Base-by-base conservation (phyloP, 164 flowering plant genomes). In the Piper longum region DNA sequence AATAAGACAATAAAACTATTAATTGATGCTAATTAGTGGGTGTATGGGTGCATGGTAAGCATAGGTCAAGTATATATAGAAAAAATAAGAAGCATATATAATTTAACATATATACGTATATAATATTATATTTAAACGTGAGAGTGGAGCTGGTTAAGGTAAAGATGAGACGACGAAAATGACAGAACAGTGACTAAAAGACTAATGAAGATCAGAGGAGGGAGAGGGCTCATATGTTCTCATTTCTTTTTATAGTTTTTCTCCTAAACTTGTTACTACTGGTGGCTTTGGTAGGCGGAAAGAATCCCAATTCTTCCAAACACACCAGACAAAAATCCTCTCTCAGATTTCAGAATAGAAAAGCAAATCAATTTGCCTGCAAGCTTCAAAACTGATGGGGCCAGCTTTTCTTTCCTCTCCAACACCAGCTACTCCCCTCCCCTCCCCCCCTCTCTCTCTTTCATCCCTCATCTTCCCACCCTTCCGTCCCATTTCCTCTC, bases 271-370 rank as follows among this genome's bases (percentile, higher is more conserved):
- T 26, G 36, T 26, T 26, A 26, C 18, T 13, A 66, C 59, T 66
- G 62, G 68, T 66, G 57, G 63, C 57, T 66, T 66, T 45, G 63
- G 68, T 59, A 44, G 68, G 68, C 68, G 51, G 58, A 66, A 60
- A 66, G 68, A 66, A 66, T 66, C 68, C 56, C 56, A 59, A 52
- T 36, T 41, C 44, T 43, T 59, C 68, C 68, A 66, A 66, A 19
- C 57, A 56, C 68, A 59, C 48, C 57, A 59, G 68, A 66, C 68
- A 59, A 59, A 59, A 59, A 59, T 59, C 61, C 61, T 36, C 42
- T 59, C 61, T 59, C 61, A 26, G 36, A 26, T 26, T 0, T 26
- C 61, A 39, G 42, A 59, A 48, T 48, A 59, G 61, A 59, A 41
- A 59, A 59, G 61, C 61, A 59, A 59, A 40, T 13, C 43, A 36